Percentiles rank a stretch among this genome's conserved stretches.
Conservation (phyloP, 106 monocot genomes). For the Triglochin maritima region DNA sequence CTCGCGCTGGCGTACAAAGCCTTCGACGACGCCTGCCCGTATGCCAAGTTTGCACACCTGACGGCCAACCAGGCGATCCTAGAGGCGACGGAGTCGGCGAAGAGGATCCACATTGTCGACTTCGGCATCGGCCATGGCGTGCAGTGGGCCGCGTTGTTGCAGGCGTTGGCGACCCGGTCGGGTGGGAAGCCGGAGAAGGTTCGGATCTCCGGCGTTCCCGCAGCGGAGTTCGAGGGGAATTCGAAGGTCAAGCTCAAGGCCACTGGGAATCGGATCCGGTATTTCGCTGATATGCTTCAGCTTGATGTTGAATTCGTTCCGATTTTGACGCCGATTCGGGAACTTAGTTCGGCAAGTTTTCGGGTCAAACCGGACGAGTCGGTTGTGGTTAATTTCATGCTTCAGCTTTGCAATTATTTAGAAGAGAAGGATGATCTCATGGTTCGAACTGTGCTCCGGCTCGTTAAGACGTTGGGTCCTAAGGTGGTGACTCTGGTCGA, state of each 20-base stretch:
- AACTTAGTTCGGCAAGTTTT: conserved; percentile 36
- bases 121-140: conserved; percentile 82
- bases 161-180: conserved; percentile 71
- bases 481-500: conserved; percentile 81
- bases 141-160: conserved; percentile 94
- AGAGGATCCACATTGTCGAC: conserved; percentile 77
- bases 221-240: conserved; percentile 29
- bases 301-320: conserved; percentile 83
- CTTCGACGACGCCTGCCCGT: conserved; percentile 88
- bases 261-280: conserved; percentile 51
- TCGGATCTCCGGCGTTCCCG: conserved; percentile 75
- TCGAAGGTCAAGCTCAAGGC: conserved; percentile 45
- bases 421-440: conserved; percentile 15
- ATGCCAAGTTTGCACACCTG: conserved; percentile 86
- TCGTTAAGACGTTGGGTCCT: conserved; percentile 55
- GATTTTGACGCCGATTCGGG: conserved; percentile 40
- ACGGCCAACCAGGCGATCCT: conserved; percentile 98
- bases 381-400: conserved; percentile 86
- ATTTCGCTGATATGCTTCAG: conserved; percentile 60
- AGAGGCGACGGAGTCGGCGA: conserved; percentile 62
- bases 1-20: conserved; percentile 67
- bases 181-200: conserved; percentile 60
- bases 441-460: conserved; percentile 30
- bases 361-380: conserved; percentile 49
- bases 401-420: conserved; percentile 60